phyloP scores from a whole-genome alignment of 768 basidiomycete species.

The Trametes maxima region DNA sequence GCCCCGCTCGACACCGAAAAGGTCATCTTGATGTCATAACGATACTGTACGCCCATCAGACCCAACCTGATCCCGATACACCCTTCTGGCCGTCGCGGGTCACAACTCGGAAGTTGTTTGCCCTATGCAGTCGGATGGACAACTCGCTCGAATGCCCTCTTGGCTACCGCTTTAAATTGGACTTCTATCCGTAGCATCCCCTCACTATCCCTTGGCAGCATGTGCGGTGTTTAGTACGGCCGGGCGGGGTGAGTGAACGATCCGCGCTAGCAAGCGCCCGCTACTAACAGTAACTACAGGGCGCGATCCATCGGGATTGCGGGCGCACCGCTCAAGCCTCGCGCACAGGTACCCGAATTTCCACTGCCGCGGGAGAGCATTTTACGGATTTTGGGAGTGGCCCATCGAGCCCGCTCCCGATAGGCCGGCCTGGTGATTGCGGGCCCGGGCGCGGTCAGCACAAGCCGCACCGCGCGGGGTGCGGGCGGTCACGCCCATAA shows the following conservation, averaged over 20 bases:
- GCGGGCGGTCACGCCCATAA: not conserved
- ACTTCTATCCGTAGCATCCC: no score
- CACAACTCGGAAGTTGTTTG: no score
- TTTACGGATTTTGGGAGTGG: not conserved
- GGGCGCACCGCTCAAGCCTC: not conserved
- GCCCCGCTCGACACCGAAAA: no score
- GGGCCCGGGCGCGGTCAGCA: conserved; percentile 2
- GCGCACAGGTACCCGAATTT: not conserved
- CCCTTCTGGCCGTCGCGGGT: no score
- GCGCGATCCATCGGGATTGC: not conserved
- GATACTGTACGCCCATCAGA: no score
- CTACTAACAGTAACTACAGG: not conserved
- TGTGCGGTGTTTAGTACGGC: not conserved
- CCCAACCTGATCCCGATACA: no score
- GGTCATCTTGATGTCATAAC: no score
- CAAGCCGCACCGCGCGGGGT: not conserved
- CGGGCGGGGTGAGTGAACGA: not conserved
- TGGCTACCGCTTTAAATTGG: no score
- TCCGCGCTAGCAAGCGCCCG: not conserved
- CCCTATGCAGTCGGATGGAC: no score
- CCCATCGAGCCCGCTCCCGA: conserved; percentile 1
- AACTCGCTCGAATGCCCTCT: no score
- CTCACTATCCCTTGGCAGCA: not conserved
- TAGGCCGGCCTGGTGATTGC: not conserved
- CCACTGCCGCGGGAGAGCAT: not conserved